Base-by-base conservation (phyloP, 257 asterid species). In the Asclepias syriaca region DNA sequence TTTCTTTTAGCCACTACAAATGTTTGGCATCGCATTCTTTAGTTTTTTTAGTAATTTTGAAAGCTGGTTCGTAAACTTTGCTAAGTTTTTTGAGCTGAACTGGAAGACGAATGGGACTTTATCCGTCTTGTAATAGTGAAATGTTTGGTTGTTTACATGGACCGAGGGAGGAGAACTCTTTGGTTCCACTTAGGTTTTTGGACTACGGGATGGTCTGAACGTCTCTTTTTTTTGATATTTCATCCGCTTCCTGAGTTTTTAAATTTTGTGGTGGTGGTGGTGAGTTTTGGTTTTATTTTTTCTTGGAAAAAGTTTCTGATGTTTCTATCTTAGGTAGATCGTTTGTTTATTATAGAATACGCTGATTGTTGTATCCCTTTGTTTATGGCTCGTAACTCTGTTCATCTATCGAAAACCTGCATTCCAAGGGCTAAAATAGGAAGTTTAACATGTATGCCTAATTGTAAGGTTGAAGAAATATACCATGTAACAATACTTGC, bases 11-110 rank as follows among this genome's bases (percentile, higher is more conserved):
- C 67, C 75, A 49, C 16, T 70, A 16, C 13, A 16, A n/a, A 60
- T 12, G 54, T 51, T 60, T 55, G 70, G 51, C 80, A 73, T 19
- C 63, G 10, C 4, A 64, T 34, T 12, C 14, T 13, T 61, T 65
- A 49, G 54, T 24, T 63, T 3, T 8, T 22, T 48, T 48, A 51
- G 8, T 43, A 43, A 6, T 43, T 43, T 43, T 43, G 6, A 8
- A 34, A 54, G 18, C 7, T 13, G 53, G 57, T 14, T 64, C 27
- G 16, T 60, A 0, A 15, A 9, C 40, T 43, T 13, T 60, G 60
- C 5, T 43, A 32, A 58, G 50, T 58, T 18, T 39, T 39, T 27
- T 27, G 34, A 15, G 58, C 32, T 34, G 19, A 39, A 39, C 4
- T 58, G 43, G 21, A 56, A n/a, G 3, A 37, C 9, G 32, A 21